Evolutionary conservation across 2,329 filamentous ascomycete genomes (phyloP).

Genomic region (Raffaelea albimanens): DNA sequence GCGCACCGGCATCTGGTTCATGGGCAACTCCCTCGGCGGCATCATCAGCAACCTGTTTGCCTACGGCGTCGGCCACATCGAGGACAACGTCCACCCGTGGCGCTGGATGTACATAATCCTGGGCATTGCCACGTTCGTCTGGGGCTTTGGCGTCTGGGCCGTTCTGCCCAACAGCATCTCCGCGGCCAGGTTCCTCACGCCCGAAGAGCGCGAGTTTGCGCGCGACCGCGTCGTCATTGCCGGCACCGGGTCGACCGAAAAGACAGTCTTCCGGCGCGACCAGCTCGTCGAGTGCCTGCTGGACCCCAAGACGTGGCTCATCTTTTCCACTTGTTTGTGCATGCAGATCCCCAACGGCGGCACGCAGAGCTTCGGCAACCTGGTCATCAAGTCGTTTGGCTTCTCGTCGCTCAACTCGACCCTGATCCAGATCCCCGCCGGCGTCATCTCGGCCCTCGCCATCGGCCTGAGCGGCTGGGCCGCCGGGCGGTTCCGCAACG

Average conservation of each 20-base stretch:
- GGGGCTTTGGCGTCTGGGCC: constrained; percentile 37
- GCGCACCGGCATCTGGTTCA: constrained; percentile 47
- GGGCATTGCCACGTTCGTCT: constrained; percentile 20
- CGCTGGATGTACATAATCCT: constrained; percentile 19
- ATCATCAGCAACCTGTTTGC: constrained; percentile 39
- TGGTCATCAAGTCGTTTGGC: constrained; percentile 46
- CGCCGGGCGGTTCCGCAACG: constrained; percentile 39
- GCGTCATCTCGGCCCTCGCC: constrained; percentile 35
- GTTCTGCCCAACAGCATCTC: constrained; percentile 44
- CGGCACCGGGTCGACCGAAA: constrained; percentile 41
- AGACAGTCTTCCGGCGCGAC: constrained; percentile 36
- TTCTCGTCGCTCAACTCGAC: constrained; percentile 45
- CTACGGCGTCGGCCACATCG: constrained; percentile 46
- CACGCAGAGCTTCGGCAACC: constrained; percentile 48
- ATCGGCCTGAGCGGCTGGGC: constrained; percentile 41
- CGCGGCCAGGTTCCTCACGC: constrained; percentile 46
- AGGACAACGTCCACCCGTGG: constrained; percentile 27
- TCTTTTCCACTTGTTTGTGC: constrained; percentile 41
- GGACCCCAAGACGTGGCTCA: constrained; percentile 52
- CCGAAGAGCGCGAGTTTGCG: constrained; percentile 40
- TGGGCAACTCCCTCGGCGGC: constrained; percentile 39
- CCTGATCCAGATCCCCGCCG: constrained; percentile 51
- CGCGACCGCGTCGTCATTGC: constrained; percentile 35
- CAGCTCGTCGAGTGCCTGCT: constrained; percentile 43
- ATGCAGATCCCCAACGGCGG: constrained; percentile 55